Evolutionary conservation across 805 yeast genomes (phyloP).

Genomic region (Babjeviella inositovora): DNA sequence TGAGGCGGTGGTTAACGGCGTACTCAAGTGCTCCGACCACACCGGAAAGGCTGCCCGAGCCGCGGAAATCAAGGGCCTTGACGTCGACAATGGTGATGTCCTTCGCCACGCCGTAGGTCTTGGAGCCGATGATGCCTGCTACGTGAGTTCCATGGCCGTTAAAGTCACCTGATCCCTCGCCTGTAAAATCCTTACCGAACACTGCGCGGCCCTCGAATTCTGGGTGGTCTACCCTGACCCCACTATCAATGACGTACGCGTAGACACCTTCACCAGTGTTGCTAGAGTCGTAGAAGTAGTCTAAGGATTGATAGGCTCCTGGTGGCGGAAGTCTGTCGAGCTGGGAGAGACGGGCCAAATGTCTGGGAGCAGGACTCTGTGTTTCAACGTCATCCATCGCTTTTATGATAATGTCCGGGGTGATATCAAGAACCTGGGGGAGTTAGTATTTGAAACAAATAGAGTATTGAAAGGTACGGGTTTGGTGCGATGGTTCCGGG

Average conservation of each 20-base stretch:
- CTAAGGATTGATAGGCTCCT: slow-evolving; percentile 9
- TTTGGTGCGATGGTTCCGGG: slow-evolving; percentile 4
- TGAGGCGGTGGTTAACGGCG: slow-evolving; percentile 40
- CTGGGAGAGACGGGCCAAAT: slow-evolving; percentile 49
- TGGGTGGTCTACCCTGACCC: slow-evolving; percentile 46
- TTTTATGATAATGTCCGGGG: slow-evolving; percentile 46
- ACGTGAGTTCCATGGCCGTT: slow-evolving; percentile 93
- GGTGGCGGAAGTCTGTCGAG: slow-evolving; percentile 14
- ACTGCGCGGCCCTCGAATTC: slow-evolving; percentile 49
- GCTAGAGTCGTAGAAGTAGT: slow-evolving; percentile 29
- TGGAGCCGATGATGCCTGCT: slow-evolving; percentile 77
- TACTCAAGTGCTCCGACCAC: slow-evolving; percentile 54
- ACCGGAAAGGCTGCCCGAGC: slow-evolving; percentile 56
- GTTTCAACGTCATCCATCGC: slow-evolving; percentile 27
- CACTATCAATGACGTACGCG: slow-evolving; percentile 77
- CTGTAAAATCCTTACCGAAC: slow-evolving; percentile 46
- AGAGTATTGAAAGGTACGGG: neutral
- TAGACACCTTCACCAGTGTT: slow-evolving; percentile 42
- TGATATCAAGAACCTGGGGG: slow-evolving; percentile 39
- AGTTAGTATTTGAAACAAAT: neutral
- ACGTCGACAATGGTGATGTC: slow-evolving; percentile 48
- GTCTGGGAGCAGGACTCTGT: slow-evolving; percentile 43
- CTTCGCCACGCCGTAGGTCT: slow-evolving; percentile 73
- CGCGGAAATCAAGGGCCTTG: slow-evolving; percentile 52
- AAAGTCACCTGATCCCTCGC: slow-evolving; percentile 46